A percentile compares a stretch with the other conserved stretches of the same genome.
phyloP scores from a whole-genome alignment of 2,329 filamentous ascomycete genomes.

The Fusarium dimerum region DNA sequence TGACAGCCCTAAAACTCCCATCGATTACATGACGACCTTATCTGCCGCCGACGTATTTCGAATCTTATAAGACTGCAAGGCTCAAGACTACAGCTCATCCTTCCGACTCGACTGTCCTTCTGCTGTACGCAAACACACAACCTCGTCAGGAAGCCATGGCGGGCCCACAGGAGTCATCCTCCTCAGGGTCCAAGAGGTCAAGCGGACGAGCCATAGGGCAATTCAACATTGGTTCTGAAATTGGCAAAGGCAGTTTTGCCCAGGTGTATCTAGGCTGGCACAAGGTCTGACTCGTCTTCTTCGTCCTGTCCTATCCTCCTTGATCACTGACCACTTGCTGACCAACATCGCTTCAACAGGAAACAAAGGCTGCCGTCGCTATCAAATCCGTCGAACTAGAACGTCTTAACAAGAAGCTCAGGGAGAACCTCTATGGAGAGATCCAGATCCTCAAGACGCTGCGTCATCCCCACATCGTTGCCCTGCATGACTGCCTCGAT shows the following conservation, averaged over 20 bases:
- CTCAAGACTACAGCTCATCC: constrained; percentile 34
- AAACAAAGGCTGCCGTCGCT: constrained; percentile 79
- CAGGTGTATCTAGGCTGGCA: constrained; percentile 88
- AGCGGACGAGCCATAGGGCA: constrained; percentile 59
- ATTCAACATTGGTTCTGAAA: constrained; percentile 83
- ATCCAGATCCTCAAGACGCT: constrained; percentile 93
- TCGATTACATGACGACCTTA: constrained; percentile 44
- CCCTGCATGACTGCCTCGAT: constrained; percentile 92
- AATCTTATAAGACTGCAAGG: constrained; percentile 34
- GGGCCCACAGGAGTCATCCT: constrained; percentile 39
- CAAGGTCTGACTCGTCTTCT: constrained; percentile 54
- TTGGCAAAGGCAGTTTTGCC: constrained; percentile 96
- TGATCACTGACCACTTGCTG: constrained; percentile 9
- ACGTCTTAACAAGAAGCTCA: constrained; percentile 92
- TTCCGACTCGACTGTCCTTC: constrained; percentile 34
- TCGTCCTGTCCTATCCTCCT: constrained; percentile 1
- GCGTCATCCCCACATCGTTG: constrained; percentile 94
- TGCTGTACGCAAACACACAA: constrained; percentile 30
- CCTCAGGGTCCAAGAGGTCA: constrained; percentile 38
- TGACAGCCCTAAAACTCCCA: constrained; percentile 10
- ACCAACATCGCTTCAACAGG: constrained; percentile 48
- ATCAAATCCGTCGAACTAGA: constrained; percentile 94
- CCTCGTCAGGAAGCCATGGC: constrained; percentile 40
- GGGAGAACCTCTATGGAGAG: constrained; percentile 92
- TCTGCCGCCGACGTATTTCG: constrained; percentile 36